Evolutionary conservation across 352 stramenopile genomes (phyloP).

Genomic region (Pythium sukuiense): DNA sequence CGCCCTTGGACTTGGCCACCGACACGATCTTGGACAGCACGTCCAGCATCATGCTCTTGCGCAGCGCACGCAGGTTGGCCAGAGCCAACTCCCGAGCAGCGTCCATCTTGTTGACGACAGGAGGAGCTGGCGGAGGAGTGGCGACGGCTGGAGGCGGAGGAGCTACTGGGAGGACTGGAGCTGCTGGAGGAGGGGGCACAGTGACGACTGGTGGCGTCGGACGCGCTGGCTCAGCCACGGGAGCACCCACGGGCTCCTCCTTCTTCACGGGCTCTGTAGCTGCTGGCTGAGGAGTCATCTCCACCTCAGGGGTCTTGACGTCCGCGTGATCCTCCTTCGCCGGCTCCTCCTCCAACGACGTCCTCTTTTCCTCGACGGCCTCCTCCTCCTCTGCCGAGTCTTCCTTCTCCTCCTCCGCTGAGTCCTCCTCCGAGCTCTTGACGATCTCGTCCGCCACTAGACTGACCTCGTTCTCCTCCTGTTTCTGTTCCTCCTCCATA

Average conservation of each 20-base stretch:
- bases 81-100: slow-evolving; percentile 39
- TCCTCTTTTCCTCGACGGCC: slow-evolving; percentile 3
- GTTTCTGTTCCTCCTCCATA: not conserved
- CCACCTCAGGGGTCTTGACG: not conserved
- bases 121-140: not conserved
- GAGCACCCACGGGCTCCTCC: not conserved
- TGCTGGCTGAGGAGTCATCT: not conserved
- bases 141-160: not conserved
- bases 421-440: slow-evolving; percentile 5
- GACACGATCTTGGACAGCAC: slow-evolving; percentile 82
- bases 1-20: slow-evolving; percentile 70
- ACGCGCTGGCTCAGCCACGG: not conserved
- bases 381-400: slow-evolving; percentile 9
- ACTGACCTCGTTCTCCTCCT: not conserved
- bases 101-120: slow-evolving; percentile 19
- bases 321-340: not conserved
- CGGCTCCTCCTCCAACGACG: not conserved
- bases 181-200: not conserved
- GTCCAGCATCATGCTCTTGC: slow-evolving; percentile 75
- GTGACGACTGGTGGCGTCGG: not conserved
- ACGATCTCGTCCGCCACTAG: slow-evolving; percentile 1
- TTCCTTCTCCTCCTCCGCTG: not conserved
- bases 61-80: slow-evolving; percentile 45
- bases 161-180: not conserved
- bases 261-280: not conserved